A percentile compares a stretch with the other conserved stretches of the same genome.
phyloP scores from a whole-genome alignment of 495 filamentous ascomycete species.

The Penicillium coprophilum region DNA sequence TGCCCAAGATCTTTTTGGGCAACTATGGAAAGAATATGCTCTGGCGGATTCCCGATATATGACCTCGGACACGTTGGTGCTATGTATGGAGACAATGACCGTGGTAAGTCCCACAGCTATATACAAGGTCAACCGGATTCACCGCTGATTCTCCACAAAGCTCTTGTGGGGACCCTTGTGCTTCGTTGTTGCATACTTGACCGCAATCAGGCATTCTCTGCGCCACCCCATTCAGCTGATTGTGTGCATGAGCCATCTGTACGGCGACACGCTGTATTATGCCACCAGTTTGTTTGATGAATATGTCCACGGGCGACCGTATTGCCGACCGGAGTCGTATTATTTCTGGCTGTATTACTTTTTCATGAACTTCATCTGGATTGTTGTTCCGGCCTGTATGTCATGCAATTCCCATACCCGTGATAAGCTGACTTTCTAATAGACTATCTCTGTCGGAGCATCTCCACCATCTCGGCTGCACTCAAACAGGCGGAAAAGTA shows the following conservation, averaged over 20 bases:
- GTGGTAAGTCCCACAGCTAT: constrained; percentile 53
- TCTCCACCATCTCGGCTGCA: constrained; percentile 46
- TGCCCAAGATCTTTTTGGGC: constrained; percentile 65
- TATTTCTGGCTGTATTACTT: constrained; percentile 93
- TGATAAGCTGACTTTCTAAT: constrained; percentile 13
- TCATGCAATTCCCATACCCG: constrained; percentile 10
- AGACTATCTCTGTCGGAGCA: constrained; percentile 57
- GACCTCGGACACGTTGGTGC: constrained; percentile 73
- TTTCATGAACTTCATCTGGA: constrained; percentile 85
- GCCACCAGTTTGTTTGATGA: constrained; percentile 72
- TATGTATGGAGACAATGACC: constrained; percentile 83
- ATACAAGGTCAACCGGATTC: neutral
- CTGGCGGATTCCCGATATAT: constrained; percentile 82
- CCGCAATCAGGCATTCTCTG: constrained; percentile 56
- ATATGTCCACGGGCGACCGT: constrained; percentile 53
- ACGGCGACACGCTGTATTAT: constrained; percentile 85
- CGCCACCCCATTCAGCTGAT: constrained; percentile 72
- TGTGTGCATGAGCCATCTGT: constrained; percentile 77
- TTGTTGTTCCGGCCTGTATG: constrained; percentile 66
- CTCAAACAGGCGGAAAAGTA: constrained; percentile 37
- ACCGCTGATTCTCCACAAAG: constrained; percentile 36
- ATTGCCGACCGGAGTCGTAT: constrained; percentile 72
- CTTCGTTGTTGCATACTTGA: constrained; percentile 61
- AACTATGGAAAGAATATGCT: constrained; percentile 89
- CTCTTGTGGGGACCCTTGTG: constrained; percentile 80